Evolutionary conservation across 768 basidiomycete species (phyloP), one percentile per base, ranked within the genome.

Genomic region (Russula compacta): DNA sequence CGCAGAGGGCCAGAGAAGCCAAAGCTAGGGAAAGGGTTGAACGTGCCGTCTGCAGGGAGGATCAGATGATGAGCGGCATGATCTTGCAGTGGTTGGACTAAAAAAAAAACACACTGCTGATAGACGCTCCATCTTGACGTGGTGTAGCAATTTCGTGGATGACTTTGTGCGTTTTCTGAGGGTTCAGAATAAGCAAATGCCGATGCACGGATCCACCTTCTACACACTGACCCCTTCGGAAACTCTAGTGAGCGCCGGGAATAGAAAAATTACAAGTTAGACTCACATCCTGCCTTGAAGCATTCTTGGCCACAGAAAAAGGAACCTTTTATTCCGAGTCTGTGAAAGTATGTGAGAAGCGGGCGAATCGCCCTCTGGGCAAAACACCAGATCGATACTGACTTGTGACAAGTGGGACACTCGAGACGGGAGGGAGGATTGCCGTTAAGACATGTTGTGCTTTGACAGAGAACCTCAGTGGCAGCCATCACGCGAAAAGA

Each of bases 261-360:
- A 59, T 49, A 33, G 50, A 60, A 55, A 42, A 17, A 39, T 50
- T 17, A 53, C 29, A 19, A 56, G 52, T 19, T 19, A 6, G 42
- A 79, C 93, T 78, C 72, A 95, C 95, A 98, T 72, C 83, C 87
- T 50, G 85, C 81, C 74, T 97, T 98, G 83, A 98, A 98, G 75
- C 95, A 98, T 53, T 90, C 92, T 73, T 98, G 95, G 29, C 86
- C 84, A 66, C 95, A 98, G 75, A 95, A 98, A 71, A 87, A 89
- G 36, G 90, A 92, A 35, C 90, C 89, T 51, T 79, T 80, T 64
- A 93, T 86, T 54, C 87, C 89, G 38, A 92, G 78, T 71, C 90
- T 92, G 66, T 40, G 62, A 61, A 24, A 29, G 50, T 7, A 14
- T 35, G 47, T 60, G 14, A 56, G 64, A 67, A 58, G 14, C 46